These are phyloP conservation scores for Podila verticillata DNA, from an alignment of 192 early-diverging fungal species.

Conservation along the genomic window DNA sequence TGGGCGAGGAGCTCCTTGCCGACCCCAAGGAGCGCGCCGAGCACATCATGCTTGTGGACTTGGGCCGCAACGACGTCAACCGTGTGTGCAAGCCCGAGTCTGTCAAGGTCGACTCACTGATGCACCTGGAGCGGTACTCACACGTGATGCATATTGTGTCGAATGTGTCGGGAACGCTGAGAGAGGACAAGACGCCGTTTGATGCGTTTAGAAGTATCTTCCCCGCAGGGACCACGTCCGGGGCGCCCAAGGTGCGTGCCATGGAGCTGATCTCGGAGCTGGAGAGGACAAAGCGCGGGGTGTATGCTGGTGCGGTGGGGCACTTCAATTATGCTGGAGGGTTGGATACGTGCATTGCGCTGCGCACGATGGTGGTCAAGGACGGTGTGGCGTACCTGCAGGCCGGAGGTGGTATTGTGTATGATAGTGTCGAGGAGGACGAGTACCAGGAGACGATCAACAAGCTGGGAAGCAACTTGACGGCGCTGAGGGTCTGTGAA, in stretches of 20 bases:
- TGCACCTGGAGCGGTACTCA: slow-evolving; percentile 96
- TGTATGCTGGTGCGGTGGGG: slow-evolving; percentile 91
- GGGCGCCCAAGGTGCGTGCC: slow-evolving; percentile 97
- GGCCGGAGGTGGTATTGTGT: slow-evolving; percentile 96
- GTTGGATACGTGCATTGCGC: slow-evolving; percentile 97
- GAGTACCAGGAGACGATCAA: slow-evolving; percentile 98
- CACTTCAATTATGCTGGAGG: slow-evolving; percentile 94
- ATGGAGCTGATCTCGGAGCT: slow-evolving; percentile 93
- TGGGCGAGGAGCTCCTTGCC: slow-evolving; percentile 87
- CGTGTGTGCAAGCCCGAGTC: slow-evolving; percentile 93
- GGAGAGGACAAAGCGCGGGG: slow-evolving; percentile 93
- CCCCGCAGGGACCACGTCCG: slow-evolving; percentile 98
- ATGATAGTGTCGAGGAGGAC: slow-evolving; percentile 89
- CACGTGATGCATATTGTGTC: slow-evolving; percentile 99
- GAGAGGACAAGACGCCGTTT: slow-evolving; percentile 89
- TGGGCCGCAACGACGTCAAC: slow-evolving; percentile 98
- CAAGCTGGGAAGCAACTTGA: slow-evolving; percentile 93
- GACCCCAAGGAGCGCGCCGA: slow-evolving; percentile 98
- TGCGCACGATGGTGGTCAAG: slow-evolving; percentile 99
- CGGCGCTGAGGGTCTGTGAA: slow-evolving; percentile 89
- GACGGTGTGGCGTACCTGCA: slow-evolving; percentile 95
- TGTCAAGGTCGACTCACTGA: slow-evolving; percentile 95
- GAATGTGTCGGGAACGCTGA: slow-evolving; percentile 90
- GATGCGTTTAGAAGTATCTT: slow-evolving; percentile 98
- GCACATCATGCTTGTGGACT: slow-evolving; percentile 99